Evolutionary conservation across 139 green algal species (phyloP).

Genomic region (Coccomyxa sp.): DNA sequence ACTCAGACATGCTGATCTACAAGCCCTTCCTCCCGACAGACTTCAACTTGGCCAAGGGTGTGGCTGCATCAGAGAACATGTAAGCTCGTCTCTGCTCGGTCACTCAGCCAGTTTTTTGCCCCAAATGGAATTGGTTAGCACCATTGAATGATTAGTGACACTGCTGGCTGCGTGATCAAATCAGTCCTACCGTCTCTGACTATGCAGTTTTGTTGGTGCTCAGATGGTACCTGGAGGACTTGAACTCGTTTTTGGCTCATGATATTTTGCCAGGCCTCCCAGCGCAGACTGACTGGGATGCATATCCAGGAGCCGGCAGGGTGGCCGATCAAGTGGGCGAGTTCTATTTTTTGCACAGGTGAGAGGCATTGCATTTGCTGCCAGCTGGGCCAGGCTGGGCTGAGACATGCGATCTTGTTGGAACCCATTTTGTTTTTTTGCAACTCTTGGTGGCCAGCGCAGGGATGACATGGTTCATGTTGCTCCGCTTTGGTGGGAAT

Average conservation of each 20-base stretch:
- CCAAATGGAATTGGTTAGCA: too few species aligned
- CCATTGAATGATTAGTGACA: too few species aligned
- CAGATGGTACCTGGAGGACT: background rate
- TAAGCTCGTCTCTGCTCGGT: background rate
- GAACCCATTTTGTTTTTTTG: too few species aligned
- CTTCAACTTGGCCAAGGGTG: background rate
- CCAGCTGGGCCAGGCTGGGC: too few species aligned
- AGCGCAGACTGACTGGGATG: background rate
- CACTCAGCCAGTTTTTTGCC: too few species aligned
- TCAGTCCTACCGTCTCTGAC: too few species aligned
- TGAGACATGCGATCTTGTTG: too few species aligned
- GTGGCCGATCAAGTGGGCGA: background rate
- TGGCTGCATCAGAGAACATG: background rate
- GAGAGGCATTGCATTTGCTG: too few species aligned
- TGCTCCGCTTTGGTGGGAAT: too few species aligned
- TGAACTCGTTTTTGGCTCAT: background rate
- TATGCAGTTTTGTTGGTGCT: background rate
- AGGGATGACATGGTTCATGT: too few species aligned
- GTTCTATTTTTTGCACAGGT: background rate
- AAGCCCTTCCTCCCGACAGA: background rate
- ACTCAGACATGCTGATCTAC: background rate
- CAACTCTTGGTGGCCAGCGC: too few species aligned
- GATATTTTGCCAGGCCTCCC: background rate
- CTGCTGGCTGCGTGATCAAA: too few species aligned
- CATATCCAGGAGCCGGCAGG: background rate